Percentiles rank a stretch among this genome's conserved stretches.
These are phyloP conservation scores for Blastobotrys mokoenaii DNA, from an alignment of 805 yeast genomes.

Conservation along the genomic window DNA sequence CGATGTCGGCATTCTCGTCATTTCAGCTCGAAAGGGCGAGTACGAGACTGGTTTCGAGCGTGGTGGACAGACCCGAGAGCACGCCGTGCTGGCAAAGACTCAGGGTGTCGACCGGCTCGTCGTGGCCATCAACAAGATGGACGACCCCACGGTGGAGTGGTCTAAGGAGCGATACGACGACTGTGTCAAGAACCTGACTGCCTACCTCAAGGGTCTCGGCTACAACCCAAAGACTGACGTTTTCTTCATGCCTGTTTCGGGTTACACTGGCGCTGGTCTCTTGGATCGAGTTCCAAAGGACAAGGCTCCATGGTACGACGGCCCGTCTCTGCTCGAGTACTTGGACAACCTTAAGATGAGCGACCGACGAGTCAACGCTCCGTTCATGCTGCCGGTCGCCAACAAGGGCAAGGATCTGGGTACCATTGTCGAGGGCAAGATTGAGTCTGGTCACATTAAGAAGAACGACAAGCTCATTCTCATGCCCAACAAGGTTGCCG, in stretches of 20 bases:
- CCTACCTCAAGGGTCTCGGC: conserved; percentile 73
- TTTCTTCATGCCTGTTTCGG: conserved; percentile 93
- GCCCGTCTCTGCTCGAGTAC: conserved; percentile 86
- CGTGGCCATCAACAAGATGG: conserved; percentile 97
- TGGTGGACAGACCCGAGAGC: conserved; percentile 98
- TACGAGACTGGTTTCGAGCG: conserved; percentile 98
- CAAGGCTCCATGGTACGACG: conserved; percentile 87
- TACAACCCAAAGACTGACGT: conserved; percentile 79
- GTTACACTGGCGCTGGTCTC: conserved; percentile 94
- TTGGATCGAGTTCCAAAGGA: conserved; percentile 69
- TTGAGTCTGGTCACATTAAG: conserved; percentile 89
- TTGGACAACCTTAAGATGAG: conserved; percentile 75
- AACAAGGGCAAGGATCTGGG: conserved; percentile 96
- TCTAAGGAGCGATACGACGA: conserved; percentile 93
- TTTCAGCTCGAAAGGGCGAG: conserved; percentile 98
- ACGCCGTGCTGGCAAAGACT: conserved; percentile 92
- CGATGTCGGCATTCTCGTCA: conserved; percentile 94
- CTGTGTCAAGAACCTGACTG: conserved; percentile 75
- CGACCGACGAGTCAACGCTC: conserved; percentile 83
- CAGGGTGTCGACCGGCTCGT: conserved; percentile 94
- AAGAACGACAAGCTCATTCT: conserved; percentile 66
- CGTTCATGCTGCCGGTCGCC: conserved; percentile 94
- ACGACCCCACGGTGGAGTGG: conserved; percentile 95
- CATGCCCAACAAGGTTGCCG: conserved; percentile 84
- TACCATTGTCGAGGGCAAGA: conserved; percentile 95